Evolutionary conservation across 2,329 filamentous ascomycete genomes (phyloP).

Genomic region (Stemphylium vesicarium): DNA sequence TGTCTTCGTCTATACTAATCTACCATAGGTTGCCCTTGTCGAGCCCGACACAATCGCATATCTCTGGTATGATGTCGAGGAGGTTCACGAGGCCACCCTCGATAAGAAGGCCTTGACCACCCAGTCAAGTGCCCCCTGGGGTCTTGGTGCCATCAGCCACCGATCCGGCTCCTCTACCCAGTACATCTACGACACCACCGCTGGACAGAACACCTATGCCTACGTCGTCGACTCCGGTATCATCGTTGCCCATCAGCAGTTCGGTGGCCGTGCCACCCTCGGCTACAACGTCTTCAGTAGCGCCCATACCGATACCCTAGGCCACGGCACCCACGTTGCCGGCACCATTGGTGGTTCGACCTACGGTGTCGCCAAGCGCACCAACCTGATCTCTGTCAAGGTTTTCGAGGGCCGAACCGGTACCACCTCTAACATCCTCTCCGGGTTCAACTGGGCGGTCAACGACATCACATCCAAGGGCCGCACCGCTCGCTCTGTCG

Average conservation of each 20-base stretch:
- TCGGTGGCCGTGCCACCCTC: constrained; percentile 41
- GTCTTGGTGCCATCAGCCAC: constrained; percentile 49
- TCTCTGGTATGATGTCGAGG: too few species aligned
- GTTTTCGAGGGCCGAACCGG: constrained; percentile 39
- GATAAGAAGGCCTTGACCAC: too few species aligned
- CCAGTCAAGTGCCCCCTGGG: constrained; percentile 32
- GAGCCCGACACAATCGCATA: too few species aligned
- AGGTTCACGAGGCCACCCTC: too few species aligned
- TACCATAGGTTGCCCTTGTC: too few species aligned
- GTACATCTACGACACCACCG: constrained; percentile 47
- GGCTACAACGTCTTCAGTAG: constrained; percentile 35
- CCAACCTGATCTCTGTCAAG: constrained; percentile 45
- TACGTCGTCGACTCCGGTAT: constrained; percentile 72
- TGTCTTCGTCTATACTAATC: too few species aligned
- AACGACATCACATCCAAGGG: constrained; percentile 16
- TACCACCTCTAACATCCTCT: constrained; percentile 33
- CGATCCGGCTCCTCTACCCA: constrained; percentile 31
- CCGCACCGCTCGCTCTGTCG: constrained; percentile 12
- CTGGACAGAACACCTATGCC: constrained; percentile 53
- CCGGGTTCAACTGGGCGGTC: constrained; percentile 33
- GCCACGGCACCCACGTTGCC: too few species aligned
- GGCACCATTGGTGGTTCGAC: constrained; percentile 38
- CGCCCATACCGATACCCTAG: constrained; percentile 30
- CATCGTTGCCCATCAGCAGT: constrained; percentile 56
- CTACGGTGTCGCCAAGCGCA: constrained; percentile 43